A percentile compares a stretch with the other conserved stretches of the same genome.
Conservation (phyloP, 495 filamentous ascomycete species). For the Xylaria scruposa region DNA sequence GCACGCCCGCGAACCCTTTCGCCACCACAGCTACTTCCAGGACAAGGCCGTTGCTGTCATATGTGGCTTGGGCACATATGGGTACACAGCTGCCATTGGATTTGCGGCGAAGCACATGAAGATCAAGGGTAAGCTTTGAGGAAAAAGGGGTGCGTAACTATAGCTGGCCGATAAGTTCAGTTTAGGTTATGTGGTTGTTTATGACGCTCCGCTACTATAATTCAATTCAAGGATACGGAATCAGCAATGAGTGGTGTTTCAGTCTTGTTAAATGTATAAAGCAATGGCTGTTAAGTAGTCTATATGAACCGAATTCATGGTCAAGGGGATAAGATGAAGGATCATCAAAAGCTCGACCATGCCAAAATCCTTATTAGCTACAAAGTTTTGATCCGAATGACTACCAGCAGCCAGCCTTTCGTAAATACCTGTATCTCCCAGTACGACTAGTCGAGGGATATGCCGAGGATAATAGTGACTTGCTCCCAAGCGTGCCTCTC, state of each 20-base stretch:
- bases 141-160: not conserved
- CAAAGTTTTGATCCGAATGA: no score
- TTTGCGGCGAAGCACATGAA: conserved; percentile 60
- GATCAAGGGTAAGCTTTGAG: conserved; percentile 33
- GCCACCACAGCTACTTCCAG: conserved; percentile 70
- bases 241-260: not conserved
- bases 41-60: conserved; percentile 75
- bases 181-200: not conserved
- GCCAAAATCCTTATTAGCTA: no score
- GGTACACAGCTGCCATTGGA: conserved; percentile 73
- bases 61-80: conserved; percentile 70
- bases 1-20: conserved; percentile 67
- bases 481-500: not conserved
- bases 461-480: not conserved
- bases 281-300: not conserved
- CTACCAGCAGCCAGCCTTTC: no score
- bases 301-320: no score
- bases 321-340: no score
- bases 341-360: no score
- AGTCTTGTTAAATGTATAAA: no score
- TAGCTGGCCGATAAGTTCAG: not conserved
- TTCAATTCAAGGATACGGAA: not conserved
- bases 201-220: not conserved
- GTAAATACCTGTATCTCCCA: not conserved
- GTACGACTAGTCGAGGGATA: not conserved